These are phyloP conservation scores for Lepidium campestre DNA, from an alignment of 441 rosid genomes.

Conservation along the genomic window DNA sequence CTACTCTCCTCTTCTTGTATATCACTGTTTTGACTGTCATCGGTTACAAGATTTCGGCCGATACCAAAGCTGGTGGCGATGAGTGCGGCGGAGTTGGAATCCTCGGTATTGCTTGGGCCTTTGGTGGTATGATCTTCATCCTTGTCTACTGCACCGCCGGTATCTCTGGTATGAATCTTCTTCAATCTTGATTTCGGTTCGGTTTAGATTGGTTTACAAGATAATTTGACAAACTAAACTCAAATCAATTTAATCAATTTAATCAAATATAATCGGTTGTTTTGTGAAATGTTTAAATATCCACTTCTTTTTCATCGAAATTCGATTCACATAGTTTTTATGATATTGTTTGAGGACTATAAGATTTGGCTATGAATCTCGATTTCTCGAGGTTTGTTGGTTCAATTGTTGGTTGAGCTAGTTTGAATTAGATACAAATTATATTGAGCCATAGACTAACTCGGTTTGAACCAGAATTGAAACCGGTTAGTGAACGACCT, in stretches of 20 bases:
- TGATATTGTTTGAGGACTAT: no score
- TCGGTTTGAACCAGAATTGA: not conserved
- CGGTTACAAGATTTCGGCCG: constrained; percentile 26
- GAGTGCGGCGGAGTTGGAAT: constrained; percentile 38
- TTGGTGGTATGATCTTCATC: constrained; percentile 38
- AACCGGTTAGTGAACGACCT: not conserved
- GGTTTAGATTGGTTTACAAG: constrained; percentile 15
- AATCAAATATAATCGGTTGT: no score
- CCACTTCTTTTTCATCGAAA: no score
- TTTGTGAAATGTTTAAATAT: no score
- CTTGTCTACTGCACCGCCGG: constrained; percentile 44
- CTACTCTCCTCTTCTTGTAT: constrained; percentile 36
- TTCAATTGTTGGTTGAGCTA: no score
- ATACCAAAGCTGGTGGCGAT: constrained; percentile 7
- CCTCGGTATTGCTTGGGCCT: constrained; percentile 38
- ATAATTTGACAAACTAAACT: constrained; percentile 44
- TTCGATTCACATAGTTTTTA: no score
- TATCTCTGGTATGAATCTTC: constrained; percentile 30
- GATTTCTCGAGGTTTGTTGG: no score
- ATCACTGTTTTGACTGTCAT: constrained; percentile 33
- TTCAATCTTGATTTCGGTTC: not conserved
- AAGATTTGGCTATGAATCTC: no score
- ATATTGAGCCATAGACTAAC: not conserved
- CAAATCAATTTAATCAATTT: constrained; percentile 26
- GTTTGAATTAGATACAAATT: not conserved